Evolutionary conservation across 306 rosid species (phyloP).

Genomic region (Inga oerstediana): DNA sequence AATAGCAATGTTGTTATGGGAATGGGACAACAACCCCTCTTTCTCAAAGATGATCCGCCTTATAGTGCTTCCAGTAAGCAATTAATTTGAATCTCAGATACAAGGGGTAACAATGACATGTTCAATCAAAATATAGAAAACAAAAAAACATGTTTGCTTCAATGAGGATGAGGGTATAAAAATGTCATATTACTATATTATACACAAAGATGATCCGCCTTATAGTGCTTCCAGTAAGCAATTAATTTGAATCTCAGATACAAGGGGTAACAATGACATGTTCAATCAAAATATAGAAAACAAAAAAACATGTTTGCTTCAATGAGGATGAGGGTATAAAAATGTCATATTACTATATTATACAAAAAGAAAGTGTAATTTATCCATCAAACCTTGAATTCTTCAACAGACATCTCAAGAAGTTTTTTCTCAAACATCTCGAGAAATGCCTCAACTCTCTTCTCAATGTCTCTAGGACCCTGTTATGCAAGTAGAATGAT

Average conservation of each 20-base stretch:
- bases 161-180: constrained; percentile 18
- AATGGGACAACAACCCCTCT: not conserved
- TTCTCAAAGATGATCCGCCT: not conserved
- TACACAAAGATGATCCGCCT: constrained; percentile 1
- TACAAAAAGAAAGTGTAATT: constrained; percentile 11
- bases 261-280: constrained; percentile 17
- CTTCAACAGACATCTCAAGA: constrained; percentile 75
- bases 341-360: not conserved
- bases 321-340: constrained; percentile 18
- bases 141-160: constrained; percentile 1
- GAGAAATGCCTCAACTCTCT: constrained; percentile 86
- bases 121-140: constrained; percentile 26
- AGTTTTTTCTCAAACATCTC: constrained; percentile 74
- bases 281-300: constrained; percentile 26
- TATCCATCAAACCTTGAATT: constrained; percentile 71
- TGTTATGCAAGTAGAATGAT: constrained; percentile 39
- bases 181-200: not conserved
- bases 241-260: constrained; percentile 26
- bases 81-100: constrained; percentile 26
- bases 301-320: constrained; percentile 1
- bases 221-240: constrained; percentile 6
- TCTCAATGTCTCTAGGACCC: constrained; percentile 79
- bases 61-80: constrained; percentile 6
- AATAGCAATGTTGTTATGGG: not conserved
- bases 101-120: constrained; percentile 17